Conservation (phyloP, 345 rosid species). For the Acer campestre region DNA sequence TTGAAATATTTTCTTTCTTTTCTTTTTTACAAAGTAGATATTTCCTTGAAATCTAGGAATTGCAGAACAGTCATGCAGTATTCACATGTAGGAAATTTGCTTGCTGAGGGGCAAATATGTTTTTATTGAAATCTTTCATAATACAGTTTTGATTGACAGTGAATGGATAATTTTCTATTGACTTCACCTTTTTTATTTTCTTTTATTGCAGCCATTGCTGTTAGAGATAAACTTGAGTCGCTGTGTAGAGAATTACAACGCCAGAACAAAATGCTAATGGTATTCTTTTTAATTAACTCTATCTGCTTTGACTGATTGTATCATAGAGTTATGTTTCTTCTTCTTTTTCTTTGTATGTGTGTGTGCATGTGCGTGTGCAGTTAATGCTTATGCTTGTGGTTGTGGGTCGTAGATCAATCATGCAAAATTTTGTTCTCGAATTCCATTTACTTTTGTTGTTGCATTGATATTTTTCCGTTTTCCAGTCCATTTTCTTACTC, state of each 20-base stretch:
- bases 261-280: slow-evolving; percentile 94
- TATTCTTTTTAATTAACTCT: slow-evolving; percentile 25
- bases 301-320: slow-evolving; percentile 5
- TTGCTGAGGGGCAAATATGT: not conserved
- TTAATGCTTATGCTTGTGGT: slow-evolving; percentile 9
- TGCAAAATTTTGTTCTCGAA: not conserved
- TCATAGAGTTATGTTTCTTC: not conserved
- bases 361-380: not conserved
- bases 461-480: not conserved
- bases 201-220: slow-evolving; percentile 58
- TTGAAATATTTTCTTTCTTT: not conserved
- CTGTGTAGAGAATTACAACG: slow-evolving; percentile 93
- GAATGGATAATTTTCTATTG: not conserved
- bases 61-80: not conserved
- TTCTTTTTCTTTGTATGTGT: not conserved
- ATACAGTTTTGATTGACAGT: not conserved
- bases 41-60: not conserved
- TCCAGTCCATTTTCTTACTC: not conserved
- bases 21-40: not conserved
- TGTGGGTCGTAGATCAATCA: not conserved
- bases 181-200: slow-evolving; percentile 11
- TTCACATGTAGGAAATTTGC: not conserved
- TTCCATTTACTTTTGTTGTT: not conserved
- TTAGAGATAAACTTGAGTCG: slow-evolving; percentile 91
- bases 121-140: not conserved